These are phyloP conservation scores for Coemansia sp. DNA, from an alignment of 192 early-diverging fungal genomes.

Conservation along the genomic window DNA sequence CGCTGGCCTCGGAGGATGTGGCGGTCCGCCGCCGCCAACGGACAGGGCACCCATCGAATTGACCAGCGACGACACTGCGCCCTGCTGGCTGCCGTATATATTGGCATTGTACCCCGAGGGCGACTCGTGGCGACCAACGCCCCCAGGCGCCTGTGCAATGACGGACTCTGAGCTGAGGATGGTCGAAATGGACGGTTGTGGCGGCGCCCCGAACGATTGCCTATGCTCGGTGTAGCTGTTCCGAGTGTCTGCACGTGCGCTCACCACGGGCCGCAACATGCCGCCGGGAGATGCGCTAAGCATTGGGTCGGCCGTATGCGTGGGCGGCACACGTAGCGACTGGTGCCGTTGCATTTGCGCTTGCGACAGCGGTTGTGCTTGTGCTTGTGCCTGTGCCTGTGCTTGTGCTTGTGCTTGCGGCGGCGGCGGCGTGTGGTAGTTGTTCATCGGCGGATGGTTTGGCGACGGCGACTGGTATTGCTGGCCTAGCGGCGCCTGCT, in stretches of 20 bases:
- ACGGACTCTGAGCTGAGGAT: slow-evolving; percentile 15
- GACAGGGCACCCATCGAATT: slow-evolving; percentile 44
- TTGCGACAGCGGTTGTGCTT: slow-evolving; percentile 18
- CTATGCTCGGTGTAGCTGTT: slow-evolving; percentile 19
- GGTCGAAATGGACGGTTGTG: slow-evolving; percentile 17
- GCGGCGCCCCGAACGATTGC: slow-evolving; percentile 7
- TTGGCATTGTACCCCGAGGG: background rate
- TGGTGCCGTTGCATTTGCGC: slow-evolving; percentile 36
- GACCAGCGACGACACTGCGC: slow-evolving; percentile 28
- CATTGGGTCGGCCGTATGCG: background rate
- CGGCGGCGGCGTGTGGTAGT: slow-evolving; percentile 17
- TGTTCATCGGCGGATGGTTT: slow-evolving; percentile 18
- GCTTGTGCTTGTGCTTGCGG: too few species aligned
- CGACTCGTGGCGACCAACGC: slow-evolving; percentile 3
- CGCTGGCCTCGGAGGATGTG: slow-evolving; percentile 2
- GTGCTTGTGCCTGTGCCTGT: too few species aligned
- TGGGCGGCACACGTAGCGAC: slow-evolving; percentile 9
- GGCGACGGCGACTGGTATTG: slow-evolving; percentile 6
- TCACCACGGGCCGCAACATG: slow-evolving; percentile 6
- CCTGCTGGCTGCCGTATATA: background rate
- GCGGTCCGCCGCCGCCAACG: background rate
- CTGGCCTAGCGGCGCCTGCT: slow-evolving; percentile 18
- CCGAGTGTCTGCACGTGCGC: slow-evolving; percentile 13
- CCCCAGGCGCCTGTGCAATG: background rate
- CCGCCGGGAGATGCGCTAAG: slow-evolving; percentile 8